Base-by-base conservation (phyloP, 2,329 filamentous ascomycete species). In the Zarea fungicola region DNA sequence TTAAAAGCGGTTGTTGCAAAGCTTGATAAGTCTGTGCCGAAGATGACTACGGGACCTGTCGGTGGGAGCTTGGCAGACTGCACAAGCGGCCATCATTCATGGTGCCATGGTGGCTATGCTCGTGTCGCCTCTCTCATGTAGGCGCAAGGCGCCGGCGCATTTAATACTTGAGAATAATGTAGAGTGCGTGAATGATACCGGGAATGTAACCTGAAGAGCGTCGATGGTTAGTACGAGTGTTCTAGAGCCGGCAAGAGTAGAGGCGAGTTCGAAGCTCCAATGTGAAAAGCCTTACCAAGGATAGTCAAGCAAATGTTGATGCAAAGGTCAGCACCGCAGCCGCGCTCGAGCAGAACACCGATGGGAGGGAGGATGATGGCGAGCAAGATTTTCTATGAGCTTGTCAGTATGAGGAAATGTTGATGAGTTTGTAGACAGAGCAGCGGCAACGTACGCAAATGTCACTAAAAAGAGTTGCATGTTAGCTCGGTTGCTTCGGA, bases 301-400 rank as follows among this genome's bases (percentile, higher is more conserved):
- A 89, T 81, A 60, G 89, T 95, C 72, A 95, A 75, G 63, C 90
- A 78, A 70, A 95, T 88, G 84, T 95, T 95, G 81, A 96, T 95
- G 71, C 92, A 76, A 63, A 96, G 76, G 67, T 95, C 88, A 58
- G 84, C 82, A 65, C 85, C 85, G 74, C 90, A 95, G 62, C 90
- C 90, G 60, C 86, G 83, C 84, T 96, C 90, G 59, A 96, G 87
- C 80, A 95, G 93, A 67, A 96, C 90, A 75, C 90, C 90, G 49
- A 96, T 73, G 66, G 90, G 90, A 50, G 90, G 90, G 57, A 96
- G 82, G 74, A 96, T 75, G 76, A 96, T 76, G 76, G 90, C 90
- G 73, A 95, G 79, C 72, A 95, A 80, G 77, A 82, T 80, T 71
- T 82, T 82, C 77, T 74, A 78, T 59, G n/a, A 13, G n/a, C 18